Conservation (phyloP, 441 rosid species). For the Adansonia gregorii region DNA sequence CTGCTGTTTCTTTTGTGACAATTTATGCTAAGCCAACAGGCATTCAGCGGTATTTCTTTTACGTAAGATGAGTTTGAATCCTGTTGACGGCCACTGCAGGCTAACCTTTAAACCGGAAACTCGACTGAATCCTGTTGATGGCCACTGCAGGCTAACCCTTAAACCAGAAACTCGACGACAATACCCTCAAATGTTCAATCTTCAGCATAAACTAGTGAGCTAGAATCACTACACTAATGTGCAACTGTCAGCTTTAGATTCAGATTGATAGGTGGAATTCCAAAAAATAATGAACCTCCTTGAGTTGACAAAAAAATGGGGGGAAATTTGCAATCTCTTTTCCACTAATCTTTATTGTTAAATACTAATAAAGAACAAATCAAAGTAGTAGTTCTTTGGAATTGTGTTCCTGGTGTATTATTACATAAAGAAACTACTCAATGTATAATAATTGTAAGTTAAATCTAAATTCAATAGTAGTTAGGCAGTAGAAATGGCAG, state of each 20-base stretch:
- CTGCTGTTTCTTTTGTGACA: conserved; percentile 9
- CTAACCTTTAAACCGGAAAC: neutral
- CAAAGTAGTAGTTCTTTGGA: no score
- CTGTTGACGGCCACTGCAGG: neutral
- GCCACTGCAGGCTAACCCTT: no score
- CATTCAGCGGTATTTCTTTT: no score
- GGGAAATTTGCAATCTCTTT: no score
- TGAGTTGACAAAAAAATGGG: no score
- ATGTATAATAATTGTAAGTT: neutral
- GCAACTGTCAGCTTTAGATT: neutral
- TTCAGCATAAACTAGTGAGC: neutral
- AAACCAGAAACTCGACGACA: neutral
- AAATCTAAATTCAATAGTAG: neutral
- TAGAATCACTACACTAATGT: neutral
- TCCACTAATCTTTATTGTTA: no score
- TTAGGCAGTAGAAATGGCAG: neutral
- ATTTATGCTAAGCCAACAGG: neutral
- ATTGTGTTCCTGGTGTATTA: no score
- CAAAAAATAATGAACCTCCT: no score
- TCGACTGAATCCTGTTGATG: no score
- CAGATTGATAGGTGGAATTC: neutral
- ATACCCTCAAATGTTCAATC: neutral
- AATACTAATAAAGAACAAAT: no score
- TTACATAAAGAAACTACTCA: no score
- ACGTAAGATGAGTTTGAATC: neutral